A percentile compares a stretch with the other conserved stretches of the same genome.
Conservation (phyloP, 2,329 filamentous ascomycete species). For the Fusarium anthophilum region DNA sequence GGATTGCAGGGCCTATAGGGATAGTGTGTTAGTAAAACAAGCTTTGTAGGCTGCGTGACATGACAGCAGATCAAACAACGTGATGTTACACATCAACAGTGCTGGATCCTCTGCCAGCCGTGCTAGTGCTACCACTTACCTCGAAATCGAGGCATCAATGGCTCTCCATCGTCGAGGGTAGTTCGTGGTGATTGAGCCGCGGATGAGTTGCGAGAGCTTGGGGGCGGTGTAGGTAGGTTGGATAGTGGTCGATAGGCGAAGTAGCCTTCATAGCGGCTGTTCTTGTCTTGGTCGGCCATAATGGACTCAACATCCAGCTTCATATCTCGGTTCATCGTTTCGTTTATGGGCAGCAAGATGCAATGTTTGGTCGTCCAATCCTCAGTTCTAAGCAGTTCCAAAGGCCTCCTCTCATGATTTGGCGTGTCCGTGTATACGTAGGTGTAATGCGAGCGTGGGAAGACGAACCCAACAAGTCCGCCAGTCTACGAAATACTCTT, state of each 20-base stretch:
- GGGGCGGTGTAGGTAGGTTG: conserved; percentile 73
- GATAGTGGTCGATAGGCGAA: conserved; percentile 75
- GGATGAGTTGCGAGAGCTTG: conserved; percentile 59
- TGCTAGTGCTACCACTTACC: conserved; percentile 44
- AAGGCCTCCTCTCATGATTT: conserved; percentile 37
- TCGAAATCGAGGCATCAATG: conserved; percentile 51
- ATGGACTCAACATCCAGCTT: conserved; percentile 24
- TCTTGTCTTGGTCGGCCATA: conserved; percentile 28
- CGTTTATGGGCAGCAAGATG: conserved; percentile 14
- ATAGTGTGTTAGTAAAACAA: conserved; percentile 19
- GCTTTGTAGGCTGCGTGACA: conserved; percentile 2
- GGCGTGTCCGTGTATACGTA: conserved; percentile 22
- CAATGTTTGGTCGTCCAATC: conserved; percentile 31
- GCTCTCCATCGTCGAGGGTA: conserved; percentile 56
- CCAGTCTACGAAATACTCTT: conserved; percentile 36
- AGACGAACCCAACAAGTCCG: conserved; percentile 14
- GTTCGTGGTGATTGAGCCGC: conserved; percentile 55
- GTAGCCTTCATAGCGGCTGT: conserved; percentile 54
- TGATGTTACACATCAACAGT: conserved; percentile 5
- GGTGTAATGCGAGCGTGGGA: conserved; percentile 12
- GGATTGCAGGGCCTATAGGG: conserved; percentile 67
- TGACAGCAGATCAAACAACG: conserved; percentile 12
- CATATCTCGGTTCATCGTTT: conserved; percentile 37
- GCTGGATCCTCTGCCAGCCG: background rate
- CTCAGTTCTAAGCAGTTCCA: conserved; percentile 33